Evolutionary conservation across 352 stramenopile species (phyloP).

Genomic region (Vaucheria bursata): DNA sequence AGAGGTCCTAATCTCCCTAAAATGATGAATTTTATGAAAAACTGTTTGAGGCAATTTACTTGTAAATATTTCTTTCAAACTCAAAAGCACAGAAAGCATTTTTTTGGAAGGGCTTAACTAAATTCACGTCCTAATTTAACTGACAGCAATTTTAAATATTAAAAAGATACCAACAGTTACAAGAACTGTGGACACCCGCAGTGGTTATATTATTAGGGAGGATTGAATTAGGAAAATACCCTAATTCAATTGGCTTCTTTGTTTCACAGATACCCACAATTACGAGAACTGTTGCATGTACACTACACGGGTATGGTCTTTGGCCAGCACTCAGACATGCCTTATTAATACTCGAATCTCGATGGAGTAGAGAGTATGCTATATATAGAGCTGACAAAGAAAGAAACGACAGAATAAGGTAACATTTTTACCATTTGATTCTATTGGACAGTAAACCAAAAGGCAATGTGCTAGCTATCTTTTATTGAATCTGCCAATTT

Average conservation of each 20-base stretch:
- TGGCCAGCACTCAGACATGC: neutral
- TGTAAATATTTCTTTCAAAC: too few relatives aligned
- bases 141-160: neutral
- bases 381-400: neutral
- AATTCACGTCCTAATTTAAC: neutral
- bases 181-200: neutral
- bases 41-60: too few relatives aligned
- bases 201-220: neutral
- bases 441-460: too few relatives aligned
- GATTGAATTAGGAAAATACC: too few relatives aligned
- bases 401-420: neutral
- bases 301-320: neutral
- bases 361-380: neutral
- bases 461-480: too few relatives aligned
- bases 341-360: neutral
- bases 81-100: too few relatives aligned
- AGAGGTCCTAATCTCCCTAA: too few relatives aligned
- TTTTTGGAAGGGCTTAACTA: too few relatives aligned
- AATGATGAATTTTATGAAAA: too few relatives aligned
- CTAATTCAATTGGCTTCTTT: neutral
- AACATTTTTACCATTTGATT: too few relatives aligned
- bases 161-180: neutral
- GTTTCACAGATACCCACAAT: neutral
- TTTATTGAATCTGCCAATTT: too few relatives aligned
- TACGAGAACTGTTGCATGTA: neutral